phyloP scores from a whole-genome alignment of 129 eudicot species.

The Artemisia tridentata region DNA sequence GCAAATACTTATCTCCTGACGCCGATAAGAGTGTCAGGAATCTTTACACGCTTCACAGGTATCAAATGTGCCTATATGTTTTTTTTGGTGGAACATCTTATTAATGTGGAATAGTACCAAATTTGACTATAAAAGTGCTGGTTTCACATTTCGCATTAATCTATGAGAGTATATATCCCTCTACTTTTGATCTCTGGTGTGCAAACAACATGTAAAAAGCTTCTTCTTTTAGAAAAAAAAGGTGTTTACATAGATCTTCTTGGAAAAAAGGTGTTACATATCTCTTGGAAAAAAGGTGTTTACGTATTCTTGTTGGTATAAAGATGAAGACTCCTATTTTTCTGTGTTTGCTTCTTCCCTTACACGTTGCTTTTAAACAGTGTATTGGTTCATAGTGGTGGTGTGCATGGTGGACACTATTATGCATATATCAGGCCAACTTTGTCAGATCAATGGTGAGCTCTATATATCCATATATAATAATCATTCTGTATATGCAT shows the following conservation, averaged over 20 bases:
- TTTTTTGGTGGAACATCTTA: slow-evolving; percentile 5
- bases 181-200: neutral
- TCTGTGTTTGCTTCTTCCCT: slow-evolving; percentile 6
- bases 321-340: neutral
- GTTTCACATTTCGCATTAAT: neutral
- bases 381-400: slow-evolving; percentile 98
- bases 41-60: slow-evolving; percentile 94
- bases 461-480: neutral
- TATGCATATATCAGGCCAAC: slow-evolving; percentile 95
- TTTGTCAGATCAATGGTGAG: slow-evolving; percentile 80
- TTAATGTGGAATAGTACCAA: neutral
- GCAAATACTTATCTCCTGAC: slow-evolving; percentile 88
- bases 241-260: neutral
- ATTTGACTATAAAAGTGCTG: no score
- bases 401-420: slow-evolving; percentile 97
- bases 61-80: slow-evolving; percentile 14
- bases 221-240: neutral
- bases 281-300: neutral
- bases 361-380: slow-evolving; percentile 41
- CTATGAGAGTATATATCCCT: neutral
- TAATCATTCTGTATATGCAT: neutral
- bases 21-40: slow-evolving; percentile 91
- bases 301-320: neutral
- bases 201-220: slow-evolving; percentile 1
- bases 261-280: neutral